Base-by-base conservation (phyloP, 2,329 filamentous ascomycete species). In the Aureobasidium pullulans region DNA sequence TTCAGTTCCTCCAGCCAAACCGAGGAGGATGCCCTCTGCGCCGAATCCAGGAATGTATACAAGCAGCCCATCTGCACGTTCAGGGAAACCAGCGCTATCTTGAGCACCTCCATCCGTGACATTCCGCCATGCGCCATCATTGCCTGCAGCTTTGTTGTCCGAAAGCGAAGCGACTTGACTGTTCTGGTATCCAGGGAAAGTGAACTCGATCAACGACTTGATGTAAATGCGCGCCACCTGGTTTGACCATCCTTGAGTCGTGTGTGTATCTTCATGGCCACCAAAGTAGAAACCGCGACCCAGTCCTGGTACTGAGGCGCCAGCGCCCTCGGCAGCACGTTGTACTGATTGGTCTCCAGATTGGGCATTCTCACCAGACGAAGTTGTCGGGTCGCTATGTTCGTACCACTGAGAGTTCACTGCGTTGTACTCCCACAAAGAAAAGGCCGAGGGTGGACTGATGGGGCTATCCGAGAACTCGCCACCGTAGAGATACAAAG, bases 11-110 rank as follows among this genome's bases (percentile, higher is more conserved):
- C 90, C 90, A 6, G 88, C 89, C 0, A 96, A 75, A 3, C 87
- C 88, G 0, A 96, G 79, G 8, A 96, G 76, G 46, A 94, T 85
- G 1, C 90, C 90, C 65, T 90, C 77, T 15, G 81, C 75, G 3
- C 89, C 88, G 46, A 91, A 89, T 0, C 87, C 88, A 1, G 90
- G 90, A 0, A 96, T 80, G 67, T 88, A 90, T 0, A 89, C 80
- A 54, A 92, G 74, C 1, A 85, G 79, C 9, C 88, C 87, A 70
- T 92, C 88, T 1, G 88, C 88, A 53, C 88, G 78, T 68, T 89
- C 84, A 0, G 86, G 84, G 66, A 92, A 91, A 0, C 83, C 84
- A 1, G 82, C 79, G 34, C 79, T 77, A 32, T 81, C 80, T 69
- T 90, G 87, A 10, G 88, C 75, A 4, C 87, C 86, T 15, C 85